Base-by-base conservation (phyloP, 2,329 filamentous ascomycete genomes). In the Salinomyces thailandicus region DNA sequence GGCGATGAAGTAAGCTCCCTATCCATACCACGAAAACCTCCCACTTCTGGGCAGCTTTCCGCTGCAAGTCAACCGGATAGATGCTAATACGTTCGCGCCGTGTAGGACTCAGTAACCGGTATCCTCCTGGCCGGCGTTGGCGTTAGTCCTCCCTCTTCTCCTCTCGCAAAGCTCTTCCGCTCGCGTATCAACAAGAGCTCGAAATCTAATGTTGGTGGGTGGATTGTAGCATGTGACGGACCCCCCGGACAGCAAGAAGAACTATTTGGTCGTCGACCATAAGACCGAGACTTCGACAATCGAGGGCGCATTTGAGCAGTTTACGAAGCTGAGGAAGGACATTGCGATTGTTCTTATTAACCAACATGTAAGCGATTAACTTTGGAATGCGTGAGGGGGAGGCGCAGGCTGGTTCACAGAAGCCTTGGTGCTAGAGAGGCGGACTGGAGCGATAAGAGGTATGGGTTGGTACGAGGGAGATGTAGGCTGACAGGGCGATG, bases 321-420 rank as follows among this genome's bases (percentile, higher is more conserved):
- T 95, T 62, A 94, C 86, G 6, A 76, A 77, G 38, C 75, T 91
- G 62, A 73, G 91, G 58, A 96, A 96, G 63, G 91, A 98, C 59
- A 95, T 98, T 60, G 91, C 86, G 18, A 93, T 98, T 53, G 63
- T 98, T 43, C 68, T 98, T 48, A 96, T 98, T 63, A 98, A 98
- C 62, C 91, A 98, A 65, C 91, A 98, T 66, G 89, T 95, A 64
- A 41, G 72, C 58, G 12, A 8, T 7, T 16, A 2, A n/a, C n/a
- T n/a, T n/a, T n/a, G n/a, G n/a, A n/a, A n/a, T n/a, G n/a, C n/a
- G n/a, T n/a, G n/a, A n/a, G n/a, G n/a, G n/a, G n/a, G n/a, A n/a
- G n/a, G n/a, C n/a, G n/a, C n/a, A n/a, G n/a, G n/a, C n/a, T n/a
- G n/a, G n/a, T n/a, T n/a, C n/a, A n/a, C n/a, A n/a, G n/a, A n/a